These are phyloP conservation scores for Primulina tabacum DNA, from an alignment of 257 asterid species.

Conservation along the genomic window DNA sequence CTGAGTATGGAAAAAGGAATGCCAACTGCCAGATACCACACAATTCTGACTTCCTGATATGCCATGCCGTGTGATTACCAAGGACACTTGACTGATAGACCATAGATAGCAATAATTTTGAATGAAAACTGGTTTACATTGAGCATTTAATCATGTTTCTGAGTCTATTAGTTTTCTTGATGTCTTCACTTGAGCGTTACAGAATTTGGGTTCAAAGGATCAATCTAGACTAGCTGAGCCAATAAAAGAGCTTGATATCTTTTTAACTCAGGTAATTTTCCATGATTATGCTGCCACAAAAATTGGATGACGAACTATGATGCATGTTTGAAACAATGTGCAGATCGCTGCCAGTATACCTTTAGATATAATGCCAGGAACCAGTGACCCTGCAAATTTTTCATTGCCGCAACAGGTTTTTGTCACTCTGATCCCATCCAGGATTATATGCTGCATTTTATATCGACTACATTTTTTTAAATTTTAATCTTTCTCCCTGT, in stretches of 20 bases:
- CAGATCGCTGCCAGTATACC: slow-evolving; percentile 85
- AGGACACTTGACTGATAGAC: background rate
- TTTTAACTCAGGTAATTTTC: slow-evolving; percentile 69
- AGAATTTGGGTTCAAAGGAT: slow-evolving; percentile 77
- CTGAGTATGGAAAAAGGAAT: background rate
- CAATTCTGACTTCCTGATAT: background rate
- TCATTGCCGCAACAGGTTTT: slow-evolving; percentile 88
- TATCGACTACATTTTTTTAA: slow-evolving; percentile 11
- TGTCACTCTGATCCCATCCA: slow-evolving; percentile 20
- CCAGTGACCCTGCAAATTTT: slow-evolving; percentile 81
- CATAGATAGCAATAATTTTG: background rate
- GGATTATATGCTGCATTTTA: slow-evolving; percentile 12
- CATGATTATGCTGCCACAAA: slow-evolving; percentile 10
- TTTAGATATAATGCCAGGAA: slow-evolving; percentile 90
- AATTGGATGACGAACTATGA: slow-evolving; percentile 18
- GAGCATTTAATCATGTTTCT: slow-evolving; percentile 3
- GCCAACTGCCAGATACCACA: background rate
- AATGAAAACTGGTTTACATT: slow-evolving; percentile 2
- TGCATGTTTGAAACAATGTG: slow-evolving; percentile 23
- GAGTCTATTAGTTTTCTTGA: slow-evolving; percentile 9
- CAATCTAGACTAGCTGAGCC: slow-evolving; percentile 76
- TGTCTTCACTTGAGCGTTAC: slow-evolving; percentile 32
- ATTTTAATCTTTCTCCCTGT: slow-evolving; percentile 12
- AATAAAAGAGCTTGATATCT: slow-evolving; percentile 86
- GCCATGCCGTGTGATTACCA: background rate